Evolutionary conservation across 2,329 filamentous ascomycete species (phyloP), one percentile per base, ranked within the genome.

Genomic region (Exophiala viscosa): DNA sequence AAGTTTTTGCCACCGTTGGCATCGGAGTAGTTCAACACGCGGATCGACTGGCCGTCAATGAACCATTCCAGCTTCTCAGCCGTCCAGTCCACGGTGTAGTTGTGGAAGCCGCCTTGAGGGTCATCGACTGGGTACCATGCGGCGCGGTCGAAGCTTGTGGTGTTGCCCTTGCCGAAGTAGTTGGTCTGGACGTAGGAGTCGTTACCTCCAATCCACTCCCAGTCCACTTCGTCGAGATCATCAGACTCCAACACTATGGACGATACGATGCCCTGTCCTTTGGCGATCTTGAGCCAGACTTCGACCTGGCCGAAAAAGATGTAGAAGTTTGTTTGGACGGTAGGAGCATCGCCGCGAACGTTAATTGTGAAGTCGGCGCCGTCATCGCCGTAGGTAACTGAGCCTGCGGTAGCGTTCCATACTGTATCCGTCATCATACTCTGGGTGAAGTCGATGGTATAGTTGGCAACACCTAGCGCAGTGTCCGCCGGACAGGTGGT

Each of bases 61-160:
- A 85, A 84, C 91, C 92, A 99, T 34, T 90, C 79, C 66, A 96
- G 86, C 66, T 90, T 85, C 48, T 86, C 80, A 35, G 84, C 76
- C 0, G 90, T 96, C 93, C 93, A 99, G 69, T 96, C 90, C 64
- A 97, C 76, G 3, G 86, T 85, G 73, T 97, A 99, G 8, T 84
- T 96, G 70, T 92, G 85, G 70, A 87, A 96, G 33, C 78, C 70
- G 45, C 76, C 76, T 68, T 96, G 90, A 38, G 84, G 79, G 62
- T 74, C 73, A 55, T 69, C 60, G 45, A 88, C 76, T n/a, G 73
- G 57, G 64, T 84, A 78, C 74, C 81, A 84, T 51, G 76, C 76
- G 65, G 81, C 85, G 57, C 86, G 85, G 72, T 90, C 83, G 70
- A 84, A 90, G 52, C 79, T 79, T n/a, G 79, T 79, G 49, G 80